Evolutionary conservation across 192 early-diverging fungal species (phyloP), one percentile per base, ranked within the genome.

Genomic region (Entomortierella beljakovae): DNA sequence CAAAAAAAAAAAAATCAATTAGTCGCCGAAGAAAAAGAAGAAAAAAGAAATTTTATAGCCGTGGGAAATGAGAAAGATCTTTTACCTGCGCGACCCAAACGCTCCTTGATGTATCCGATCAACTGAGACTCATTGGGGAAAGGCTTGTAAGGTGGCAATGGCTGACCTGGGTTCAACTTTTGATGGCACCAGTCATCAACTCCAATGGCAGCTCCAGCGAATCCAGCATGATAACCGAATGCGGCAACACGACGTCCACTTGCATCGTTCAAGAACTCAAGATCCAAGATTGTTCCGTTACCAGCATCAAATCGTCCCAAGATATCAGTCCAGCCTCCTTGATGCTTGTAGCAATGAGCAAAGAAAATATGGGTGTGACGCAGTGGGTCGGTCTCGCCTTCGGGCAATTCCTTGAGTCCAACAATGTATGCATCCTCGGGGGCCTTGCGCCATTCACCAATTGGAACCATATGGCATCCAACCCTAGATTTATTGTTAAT

Each of bases 301-400:
- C 96, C 97, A 52, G 83, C 76, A 75, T 90, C 85, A 72, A 99
- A 99, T 60, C 96, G 89, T 34, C 72, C 82, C 29, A 99, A 85
- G 33, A 98, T 89, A 40, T 97, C 91, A 72, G 88, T 90, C 97
- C 97, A 99, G 22, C 96, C 97, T 61, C 84, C 93, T 83, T 99
- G 97, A 68, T 88, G 83, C 89, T 99, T 99, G 89, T 89, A 99
- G 87, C 97, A 99, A 82, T 99, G 97, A 46, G 97, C 97, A 82
- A 99, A 99, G 88, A 97, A 96, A 72, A 99, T 97, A 85, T 99
- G 97, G 50, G 89, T 89, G 81, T 99, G 97, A 16, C 89, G 81
- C 25, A 99, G 89, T 52, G 97, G 94, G 28, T 93, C 90, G 42
- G 88, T 83, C 84, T 98, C 96, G 81, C 93, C 92, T 73, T 97